Base-by-base conservation (phyloP, 2,329 filamentous ascomycete species). In the Colletotrichum sp. region DNA sequence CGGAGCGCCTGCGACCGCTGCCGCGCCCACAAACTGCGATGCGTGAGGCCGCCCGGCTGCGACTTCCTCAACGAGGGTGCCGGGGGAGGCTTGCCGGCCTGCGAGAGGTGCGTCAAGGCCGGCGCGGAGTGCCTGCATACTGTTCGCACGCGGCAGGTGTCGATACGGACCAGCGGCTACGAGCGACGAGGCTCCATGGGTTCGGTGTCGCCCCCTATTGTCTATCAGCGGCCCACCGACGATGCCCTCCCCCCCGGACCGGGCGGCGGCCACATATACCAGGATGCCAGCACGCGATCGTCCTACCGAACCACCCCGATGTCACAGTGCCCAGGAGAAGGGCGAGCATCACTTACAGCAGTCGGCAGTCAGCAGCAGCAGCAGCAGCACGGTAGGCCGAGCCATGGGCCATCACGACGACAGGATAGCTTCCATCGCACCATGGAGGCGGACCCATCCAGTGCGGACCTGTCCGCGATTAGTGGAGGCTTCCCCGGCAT, bases 71-170 rank as follows among this genome's bases (percentile, higher is more conserved):
- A 8, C 8, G 52, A 59, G 7, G 66, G 66, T 5, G 13, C 13
- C 13, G 66, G 26, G 52, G 21, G 12, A 16, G 52, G n/a, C 32
- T 68, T 59, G 24, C 66, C 32, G 15, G n/a, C 66, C 5, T 68
- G 66, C 15, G 66, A 68, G 52, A 52, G 66, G 36, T 68, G 66
- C 52, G 66, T 68, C 82, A 68, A 68, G 24, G 52, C 52, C 13
- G 52, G 66, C 32, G 30, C 52, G 8, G 66, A 68, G 66, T 68
- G 66, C 16, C 66, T 68, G 49, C 52, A 60, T 12, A 68, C 52
- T 2, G 30, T 68, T 26, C 66, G 30, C 8, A 68, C 30, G 18
- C 52, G 66, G 1, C 66, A 15, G 21, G 30, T 52, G 0, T 60
- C 66, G n/a, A 39, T 60, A 8, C 66, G 32, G 24, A 24, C 28